phyloP scores from a whole-genome alignment of 345 rosid species.

The Kernera saxatilis region DNA sequence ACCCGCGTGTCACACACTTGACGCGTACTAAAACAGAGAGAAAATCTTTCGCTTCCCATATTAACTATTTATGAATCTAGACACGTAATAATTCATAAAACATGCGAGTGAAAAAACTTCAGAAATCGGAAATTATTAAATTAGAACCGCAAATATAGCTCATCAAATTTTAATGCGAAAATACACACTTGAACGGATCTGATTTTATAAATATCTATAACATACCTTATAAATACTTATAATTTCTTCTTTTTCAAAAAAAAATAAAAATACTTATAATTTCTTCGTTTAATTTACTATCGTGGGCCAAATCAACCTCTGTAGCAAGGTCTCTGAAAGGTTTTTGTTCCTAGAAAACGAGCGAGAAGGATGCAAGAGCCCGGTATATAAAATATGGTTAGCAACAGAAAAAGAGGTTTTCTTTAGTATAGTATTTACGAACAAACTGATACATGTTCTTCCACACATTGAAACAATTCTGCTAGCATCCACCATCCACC shows the following conservation, averaged over 20 bases:
- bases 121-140: too few relatives aligned
- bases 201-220: too few relatives aligned
- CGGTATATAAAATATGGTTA: neutral
- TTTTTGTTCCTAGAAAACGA: constrained; percentile 44
- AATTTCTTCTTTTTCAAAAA: too few relatives aligned
- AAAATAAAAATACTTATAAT: neutral
- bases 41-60: too few relatives aligned
- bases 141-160: too few relatives aligned
- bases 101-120: too few relatives aligned
- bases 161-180: too few relatives aligned
- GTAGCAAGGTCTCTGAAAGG: constrained; percentile 43
- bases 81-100: too few relatives aligned
- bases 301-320: constrained; percentile 29
- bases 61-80: too few relatives aligned
- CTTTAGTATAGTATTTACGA: neutral
- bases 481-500: constrained; percentile 34
- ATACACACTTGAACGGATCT: too few relatives aligned
- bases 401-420: neutral
- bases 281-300: constrained; percentile 16
- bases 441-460: constrained; percentile 45
- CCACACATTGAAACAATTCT: constrained; percentile 58
- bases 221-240: constrained; percentile 25
- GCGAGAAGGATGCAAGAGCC: neutral
- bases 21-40: too few relatives aligned
- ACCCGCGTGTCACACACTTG: too few relatives aligned